phyloP scores from a whole-genome alignment of 345 rosid species.

The Boechera divaricarpa region DNA sequence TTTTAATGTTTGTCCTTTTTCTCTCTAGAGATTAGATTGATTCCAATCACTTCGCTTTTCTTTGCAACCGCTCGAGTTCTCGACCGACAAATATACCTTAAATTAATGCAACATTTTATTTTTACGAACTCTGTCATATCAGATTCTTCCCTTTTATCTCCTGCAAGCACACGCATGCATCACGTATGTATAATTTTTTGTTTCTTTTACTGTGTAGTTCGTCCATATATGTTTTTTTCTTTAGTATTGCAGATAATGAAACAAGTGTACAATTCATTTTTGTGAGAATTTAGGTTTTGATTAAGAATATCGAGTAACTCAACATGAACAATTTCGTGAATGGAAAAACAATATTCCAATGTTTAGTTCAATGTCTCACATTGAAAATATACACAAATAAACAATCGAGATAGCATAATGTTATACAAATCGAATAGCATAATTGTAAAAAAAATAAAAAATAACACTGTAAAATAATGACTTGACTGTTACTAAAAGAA shows the following conservation, averaged over 20 bases:
- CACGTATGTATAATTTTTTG: not conserved
- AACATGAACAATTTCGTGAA: not conserved
- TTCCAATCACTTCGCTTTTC: constrained; percentile 30
- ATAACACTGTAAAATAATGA: not conserved
- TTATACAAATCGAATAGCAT: not conserved
- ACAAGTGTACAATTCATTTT: not conserved
- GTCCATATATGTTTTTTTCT: not conserved
- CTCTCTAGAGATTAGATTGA: constrained; percentile 16
- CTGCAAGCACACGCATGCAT: constrained; percentile 27
- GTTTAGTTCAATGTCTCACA: not conserved
- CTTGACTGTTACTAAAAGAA: not conserved
- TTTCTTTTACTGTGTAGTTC: not conserved
- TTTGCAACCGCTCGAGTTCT: constrained; percentile 9
- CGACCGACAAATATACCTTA: constrained; percentile 40
- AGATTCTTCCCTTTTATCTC: constrained; percentile 7
- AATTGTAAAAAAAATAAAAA: not conserved
- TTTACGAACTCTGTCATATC: constrained; percentile 35
- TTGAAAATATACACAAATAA: not conserved
- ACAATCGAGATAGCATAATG: not conserved
- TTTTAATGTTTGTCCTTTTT: not conserved
- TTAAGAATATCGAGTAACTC: not conserved
- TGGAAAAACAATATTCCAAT: too few species aligned
- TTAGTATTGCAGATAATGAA: not conserved
- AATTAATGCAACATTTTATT: constrained; percentile 28
- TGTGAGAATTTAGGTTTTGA: too few species aligned